Evolutionary conservation across 2,329 filamentous ascomycete genomes (phyloP).

Genomic region (Chrysoporthe austroafricana): DNA sequence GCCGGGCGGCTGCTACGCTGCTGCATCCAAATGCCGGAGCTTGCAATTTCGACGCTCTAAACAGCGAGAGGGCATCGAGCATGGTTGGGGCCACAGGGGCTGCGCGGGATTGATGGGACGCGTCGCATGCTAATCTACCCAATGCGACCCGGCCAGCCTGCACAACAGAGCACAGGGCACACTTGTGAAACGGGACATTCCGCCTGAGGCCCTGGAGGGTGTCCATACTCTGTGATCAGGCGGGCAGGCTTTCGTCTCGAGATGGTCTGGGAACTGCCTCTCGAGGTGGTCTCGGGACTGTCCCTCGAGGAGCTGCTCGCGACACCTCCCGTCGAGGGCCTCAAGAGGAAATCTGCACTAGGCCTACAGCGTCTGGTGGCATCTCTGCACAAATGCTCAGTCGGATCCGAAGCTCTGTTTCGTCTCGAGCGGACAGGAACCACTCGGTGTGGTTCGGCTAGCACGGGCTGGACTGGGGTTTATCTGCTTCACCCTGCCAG

Average conservation of each 20-base stretch:
- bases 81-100: too few relatives aligned
- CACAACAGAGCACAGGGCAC: neutral
- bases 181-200: neutral
- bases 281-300: neutral
- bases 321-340: neutral
- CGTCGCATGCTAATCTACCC: too few relatives aligned
- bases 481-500: neutral
- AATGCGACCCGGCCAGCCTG: too few relatives aligned
- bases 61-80: neutral
- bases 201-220: too few relatives aligned
- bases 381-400: neutral
- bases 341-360: neutral
- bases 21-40: conserved; percentile 9
- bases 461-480: neutral
- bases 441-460: neutral
- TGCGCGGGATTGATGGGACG: too few relatives aligned
- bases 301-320: neutral
- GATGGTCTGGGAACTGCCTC: neutral
- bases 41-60: neutral
- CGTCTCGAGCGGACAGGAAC: neutral
- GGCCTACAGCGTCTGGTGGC: neutral
- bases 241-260: neutral
- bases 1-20: neutral
- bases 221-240: too few relatives aligned
- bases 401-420: conserved; percentile 4